Conservation (phyloP, 2,329 filamentous ascomycete species). For the Ciborinia camelliae region DNA sequence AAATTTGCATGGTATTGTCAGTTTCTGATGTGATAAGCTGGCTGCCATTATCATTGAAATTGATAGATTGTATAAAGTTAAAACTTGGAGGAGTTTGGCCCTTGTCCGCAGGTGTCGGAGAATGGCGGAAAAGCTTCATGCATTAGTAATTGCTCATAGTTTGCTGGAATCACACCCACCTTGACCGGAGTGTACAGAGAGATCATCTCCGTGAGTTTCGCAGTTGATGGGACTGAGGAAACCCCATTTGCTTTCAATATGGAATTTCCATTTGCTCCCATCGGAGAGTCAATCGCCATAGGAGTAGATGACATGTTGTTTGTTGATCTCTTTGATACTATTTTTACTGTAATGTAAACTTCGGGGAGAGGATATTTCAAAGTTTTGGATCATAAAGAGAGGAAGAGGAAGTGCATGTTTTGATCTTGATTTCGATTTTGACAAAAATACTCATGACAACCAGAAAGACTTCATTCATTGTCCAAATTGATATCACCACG, state of each 20-base stretch:
- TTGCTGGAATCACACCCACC: constrained; percentile 46
- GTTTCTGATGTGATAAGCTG: constrained; percentile 86
- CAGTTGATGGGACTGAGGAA: constrained; percentile 36
- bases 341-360: background rate
- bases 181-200: constrained; percentile 75
- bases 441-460: background rate
- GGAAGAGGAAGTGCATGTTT: background rate
- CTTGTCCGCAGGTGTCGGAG: constrained; percentile 48
- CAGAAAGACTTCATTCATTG: background rate
- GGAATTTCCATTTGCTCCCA: constrained; percentile 28
- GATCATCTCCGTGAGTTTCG: constrained; percentile 75
- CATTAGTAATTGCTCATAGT: constrained; percentile 19
- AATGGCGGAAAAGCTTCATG: constrained; percentile 56
- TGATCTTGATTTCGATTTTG: background rate
- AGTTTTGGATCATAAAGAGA: background rate
- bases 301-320: constrained; percentile 35
- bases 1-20: constrained; percentile 94
- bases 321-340: background rate
- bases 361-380: background rate
- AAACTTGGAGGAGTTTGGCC: constrained; percentile 31
- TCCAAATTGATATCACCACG: constrained; percentile 11
- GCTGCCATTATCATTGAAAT: constrained; percentile 95
- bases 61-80: constrained; percentile 78
- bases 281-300: constrained; percentile 37
- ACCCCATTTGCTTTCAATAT: constrained; percentile 25